Base-by-base conservation (phyloP, 225 moss, liverwort and hornwort species). In the Ulota crispa region DNA sequence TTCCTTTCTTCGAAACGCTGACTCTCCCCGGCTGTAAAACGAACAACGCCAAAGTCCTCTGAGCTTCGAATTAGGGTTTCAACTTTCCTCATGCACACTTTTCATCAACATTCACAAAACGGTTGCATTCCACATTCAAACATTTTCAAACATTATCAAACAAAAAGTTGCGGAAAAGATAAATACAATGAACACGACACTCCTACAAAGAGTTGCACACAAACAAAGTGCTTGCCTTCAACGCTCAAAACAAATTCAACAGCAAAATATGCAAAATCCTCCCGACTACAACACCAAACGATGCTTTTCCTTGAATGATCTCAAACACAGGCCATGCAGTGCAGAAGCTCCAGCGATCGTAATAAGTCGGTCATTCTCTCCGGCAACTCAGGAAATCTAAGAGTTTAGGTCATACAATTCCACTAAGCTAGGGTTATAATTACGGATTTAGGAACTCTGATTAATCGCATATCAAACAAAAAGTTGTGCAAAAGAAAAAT, bases 31-130 rank as follows among this genome's bases (percentile, higher is more conserved):
- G 47, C 64, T 64, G 64, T 60, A 64, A 3, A 43, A 45, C 77
- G n/a, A 66, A 34, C 45, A 26, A 54, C 4, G 54, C 26, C 66
- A 9, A 9, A 26, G 37, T 11, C 37, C 54, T 21, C 71, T 18
- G 50, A 50, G 18, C 31, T 45, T 60, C 32, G 5, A 80, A 71
- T 72, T 80, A 80, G 80, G 80, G 72, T 80, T 80, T 72, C n/a
- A 18, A 24, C 4, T 31, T 55, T 54, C 4, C 21, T 14, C 11
- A 7, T n/a, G 61, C 12, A 26, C 2, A 10, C 23, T 11, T 2
- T 7, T 7, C 3, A 14, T 7, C 3, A 14, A 30, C 54, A 12
- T 26, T 11, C 19, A 31, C 36, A 0, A 26, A 53, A 20, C 1
- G 11, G 1, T 12, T 11, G 4, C 28, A 28, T 69, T 42, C 56